phyloP scores from a whole-genome alignment of 305 asterid species.

The Solanum hybrid region DNA sequence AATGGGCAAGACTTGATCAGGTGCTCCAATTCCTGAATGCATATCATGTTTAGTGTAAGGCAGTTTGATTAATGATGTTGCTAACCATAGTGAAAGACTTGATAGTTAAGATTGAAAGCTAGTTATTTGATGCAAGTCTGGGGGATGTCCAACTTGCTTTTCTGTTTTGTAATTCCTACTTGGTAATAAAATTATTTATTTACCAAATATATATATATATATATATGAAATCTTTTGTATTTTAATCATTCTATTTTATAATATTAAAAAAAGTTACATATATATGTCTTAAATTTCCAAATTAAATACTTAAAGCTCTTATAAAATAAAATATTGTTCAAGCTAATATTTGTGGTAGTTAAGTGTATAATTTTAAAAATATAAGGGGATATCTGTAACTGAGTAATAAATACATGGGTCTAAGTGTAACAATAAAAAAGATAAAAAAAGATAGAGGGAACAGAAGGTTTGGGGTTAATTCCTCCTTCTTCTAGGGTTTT shows the following conservation, averaged over 20 bases:
- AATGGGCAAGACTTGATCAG: too few species aligned
- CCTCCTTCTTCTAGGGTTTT: neutral
- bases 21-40: too few species aligned
- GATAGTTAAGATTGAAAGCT: too few species aligned
- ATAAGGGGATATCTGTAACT: neutral
- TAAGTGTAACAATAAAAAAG: neutral
- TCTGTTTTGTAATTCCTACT: too few species aligned
- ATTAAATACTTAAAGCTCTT: neutral
- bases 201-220: neutral
- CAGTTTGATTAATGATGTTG: too few species aligned
- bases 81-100: too few species aligned
- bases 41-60: too few species aligned
- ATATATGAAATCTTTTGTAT: neutral
- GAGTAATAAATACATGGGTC: neutral
- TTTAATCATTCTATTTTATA: neutral
- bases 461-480: neutral
- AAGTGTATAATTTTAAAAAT: neutral
- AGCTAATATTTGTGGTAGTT: neutral
- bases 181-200: too few species aligned
- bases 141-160: too few species aligned
- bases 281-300: neutral
- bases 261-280: neutral
- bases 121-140: too few species aligned
- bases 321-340: neutral
- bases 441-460: neutral